Conservation (phyloP, 345 rosid species). For the Aquilaria sinensis region DNA sequence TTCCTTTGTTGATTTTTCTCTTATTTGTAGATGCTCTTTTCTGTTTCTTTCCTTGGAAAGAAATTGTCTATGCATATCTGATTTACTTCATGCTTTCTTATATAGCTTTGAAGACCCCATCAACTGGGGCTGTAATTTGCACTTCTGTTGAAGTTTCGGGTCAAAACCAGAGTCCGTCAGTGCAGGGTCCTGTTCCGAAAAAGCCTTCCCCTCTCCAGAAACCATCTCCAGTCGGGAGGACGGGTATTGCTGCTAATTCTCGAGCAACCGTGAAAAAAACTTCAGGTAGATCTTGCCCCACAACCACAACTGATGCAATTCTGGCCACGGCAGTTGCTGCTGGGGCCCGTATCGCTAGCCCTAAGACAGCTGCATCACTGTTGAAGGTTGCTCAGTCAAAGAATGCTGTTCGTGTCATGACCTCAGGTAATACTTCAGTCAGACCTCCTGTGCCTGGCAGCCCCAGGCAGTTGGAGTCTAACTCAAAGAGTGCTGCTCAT, state of each 20-base stretch:
- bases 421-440: conserved; percentile 36
- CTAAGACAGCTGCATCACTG: conserved; percentile 46
- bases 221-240: conserved; percentile 24
- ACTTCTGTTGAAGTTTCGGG: conserved; percentile 30
- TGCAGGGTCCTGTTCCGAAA: conserved; percentile 25
- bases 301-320: conserved; percentile 37
- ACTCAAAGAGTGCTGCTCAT: conserved; percentile 15
- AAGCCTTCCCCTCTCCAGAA: conserved; percentile 21
- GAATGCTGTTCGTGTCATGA: conserved; percentile 41
- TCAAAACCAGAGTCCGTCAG: conserved; percentile 23
- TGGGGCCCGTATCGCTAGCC: conserved; percentile 65
- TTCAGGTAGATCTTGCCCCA: conserved; percentile 26
- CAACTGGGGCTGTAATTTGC: conserved; percentile 22
- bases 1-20: background rate
- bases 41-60: conserved; percentile 3
- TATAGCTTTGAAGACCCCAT: conserved; percentile 24
- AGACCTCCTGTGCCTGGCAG: conserved; percentile 31
- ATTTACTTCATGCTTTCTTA: background rate
- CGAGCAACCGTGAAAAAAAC: conserved; percentile 33
- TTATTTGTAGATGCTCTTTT: background rate
- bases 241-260: conserved; percentile 33
- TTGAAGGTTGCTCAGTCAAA: conserved; percentile 57
- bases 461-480: conserved; percentile 28
- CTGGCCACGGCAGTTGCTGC: conserved; percentile 80
- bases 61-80: background rate